Percentiles rank a stretch among this genome's conserved stretches.
Evolutionary conservation across 192 early-diverging fungal genomes (phyloP).

Genomic region (Rhizophlyctis rosea): DNA sequence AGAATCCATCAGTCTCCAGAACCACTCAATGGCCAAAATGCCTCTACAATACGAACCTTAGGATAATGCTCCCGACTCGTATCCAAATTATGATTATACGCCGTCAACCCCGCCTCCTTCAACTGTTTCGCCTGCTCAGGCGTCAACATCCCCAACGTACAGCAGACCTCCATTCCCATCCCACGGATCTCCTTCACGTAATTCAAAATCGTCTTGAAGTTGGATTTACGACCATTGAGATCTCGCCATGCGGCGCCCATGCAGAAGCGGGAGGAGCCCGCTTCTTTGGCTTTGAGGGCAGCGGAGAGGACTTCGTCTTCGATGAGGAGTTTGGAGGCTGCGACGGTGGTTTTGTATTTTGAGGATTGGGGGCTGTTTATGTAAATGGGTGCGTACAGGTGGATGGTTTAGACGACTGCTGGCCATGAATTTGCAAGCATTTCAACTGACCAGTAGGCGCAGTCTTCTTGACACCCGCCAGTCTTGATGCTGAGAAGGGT

Average conservation of each 20-base stretch:
- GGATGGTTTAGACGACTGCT: not conserved
- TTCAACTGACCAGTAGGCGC: conserved; percentile 59
- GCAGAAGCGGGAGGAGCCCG: conserved; percentile 77
- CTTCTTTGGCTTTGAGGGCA: conserved; percentile 70
- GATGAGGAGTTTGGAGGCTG: conserved; percentile 68
- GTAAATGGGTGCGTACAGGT: conserved; percentile 1
- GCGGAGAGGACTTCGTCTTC: conserved; percentile 67
- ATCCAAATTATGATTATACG: conserved; percentile 86
- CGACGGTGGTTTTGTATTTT: conserved; percentile 63
- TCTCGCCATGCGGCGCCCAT: conserved; percentile 89
- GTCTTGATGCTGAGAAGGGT: conserved; percentile 80
- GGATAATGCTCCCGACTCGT: conserved; percentile 76
- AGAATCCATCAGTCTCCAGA: not conserved
- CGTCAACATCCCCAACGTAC: conserved; percentile 79
- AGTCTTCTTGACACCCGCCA: conserved; percentile 81
- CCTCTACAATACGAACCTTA: too few relatives aligned
- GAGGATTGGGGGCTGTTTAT: conserved; percentile 80
- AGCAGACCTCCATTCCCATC: conserved; percentile 88
- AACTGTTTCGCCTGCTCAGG: conserved; percentile 67
- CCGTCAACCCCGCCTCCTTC: conserved; percentile 80
- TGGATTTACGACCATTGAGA: conserved; percentile 72
- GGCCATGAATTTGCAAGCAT: not conserved
- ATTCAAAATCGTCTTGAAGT: conserved; percentile 73
- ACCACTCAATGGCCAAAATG: not conserved
- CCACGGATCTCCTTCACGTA: conserved; percentile 69